Evolutionary conservation across 176 grass and related monocot genomes (phyloP).

Genomic region (Typha latifolia): DNA sequence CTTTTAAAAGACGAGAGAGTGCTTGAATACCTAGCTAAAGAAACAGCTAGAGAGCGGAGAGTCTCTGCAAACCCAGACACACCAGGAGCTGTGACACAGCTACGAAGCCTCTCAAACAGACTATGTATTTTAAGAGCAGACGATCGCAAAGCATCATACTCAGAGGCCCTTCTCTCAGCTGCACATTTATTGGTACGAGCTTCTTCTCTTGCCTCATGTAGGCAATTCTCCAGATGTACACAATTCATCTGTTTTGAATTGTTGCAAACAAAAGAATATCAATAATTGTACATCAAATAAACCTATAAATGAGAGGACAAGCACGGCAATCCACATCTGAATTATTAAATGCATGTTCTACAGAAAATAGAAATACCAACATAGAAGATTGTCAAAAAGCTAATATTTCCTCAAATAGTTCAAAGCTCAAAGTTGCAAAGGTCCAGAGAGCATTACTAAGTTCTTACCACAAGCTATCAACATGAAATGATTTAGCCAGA

Average conservation of each 20-base stretch:
- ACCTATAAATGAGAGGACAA: not conserved
- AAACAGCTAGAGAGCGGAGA: conserved; percentile 64
- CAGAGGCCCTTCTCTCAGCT: conserved; percentile 85
- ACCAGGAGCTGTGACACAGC: conserved; percentile 43
- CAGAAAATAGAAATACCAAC: too few relatives aligned
- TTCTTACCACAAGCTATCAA: too few relatives aligned
- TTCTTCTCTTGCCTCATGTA: conserved; percentile 92
- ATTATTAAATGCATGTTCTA: not conserved
- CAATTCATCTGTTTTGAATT: conserved; percentile 65
- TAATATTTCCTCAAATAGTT: too few relatives aligned
- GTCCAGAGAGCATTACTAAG: too few relatives aligned
- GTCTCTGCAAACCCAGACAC: conserved; percentile 66
- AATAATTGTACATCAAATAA: conserved; percentile 2
- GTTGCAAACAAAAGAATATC: conserved; percentile 1
- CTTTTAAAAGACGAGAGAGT: not conserved
- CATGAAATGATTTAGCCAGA: too few relatives aligned
- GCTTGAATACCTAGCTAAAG: conserved; percentile 54
- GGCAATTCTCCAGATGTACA: conserved; percentile 84
- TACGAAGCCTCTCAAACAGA: conserved; percentile 78
- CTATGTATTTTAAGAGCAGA: conserved; percentile 77
- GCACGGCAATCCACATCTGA: not conserved
- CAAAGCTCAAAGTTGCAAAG: too few relatives aligned
- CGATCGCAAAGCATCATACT: conserved; percentile 69
- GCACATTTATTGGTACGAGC: conserved; percentile 87
- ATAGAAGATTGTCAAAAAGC: too few relatives aligned